phyloP scores from a whole-genome alignment of 192 early-diverging fungal genomes.

The Rhizoclosmatium globosum region DNA sequence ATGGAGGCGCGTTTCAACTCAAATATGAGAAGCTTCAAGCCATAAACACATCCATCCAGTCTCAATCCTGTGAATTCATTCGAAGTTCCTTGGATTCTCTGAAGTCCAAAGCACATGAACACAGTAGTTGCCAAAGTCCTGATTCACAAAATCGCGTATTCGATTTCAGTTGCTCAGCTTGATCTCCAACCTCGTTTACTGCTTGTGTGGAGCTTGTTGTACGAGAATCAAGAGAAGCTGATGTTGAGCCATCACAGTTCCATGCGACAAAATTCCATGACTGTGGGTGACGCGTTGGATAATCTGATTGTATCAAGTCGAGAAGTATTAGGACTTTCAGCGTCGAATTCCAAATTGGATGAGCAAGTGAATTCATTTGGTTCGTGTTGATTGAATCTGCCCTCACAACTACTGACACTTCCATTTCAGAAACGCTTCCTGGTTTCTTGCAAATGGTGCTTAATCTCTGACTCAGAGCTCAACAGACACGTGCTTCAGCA shows the following conservation, averaged over 20 bases:
- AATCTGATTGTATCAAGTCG: slow-evolving; percentile 29
- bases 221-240: slow-evolving; percentile 24
- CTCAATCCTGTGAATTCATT: slow-evolving; percentile 16
- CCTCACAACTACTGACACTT: background rate
- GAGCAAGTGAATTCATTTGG: slow-evolving; percentile 16
- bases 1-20: background rate
- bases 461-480: slow-evolving; percentile 62
- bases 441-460: slow-evolving; percentile 66
- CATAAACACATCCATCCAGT: slow-evolving; percentile 24
- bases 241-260: background rate
- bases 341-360: slow-evolving; percentile 21
- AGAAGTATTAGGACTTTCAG: slow-evolving; percentile 24
- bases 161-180: background rate
- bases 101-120: background rate
- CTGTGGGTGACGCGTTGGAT: slow-evolving; percentile 22
- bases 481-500: slow-evolving; percentile 77
- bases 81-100: slow-evolving; percentile 6
- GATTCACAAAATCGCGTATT: slow-evolving; percentile 20
- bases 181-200: slow-evolving; percentile 21
- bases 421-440: slow-evolving; percentile 48
- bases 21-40: slow-evolving; percentile 15
- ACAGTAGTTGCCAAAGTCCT: slow-evolving; percentile 1
- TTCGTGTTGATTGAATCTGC: background rate
- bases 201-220: slow-evolving; percentile 5
- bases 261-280: slow-evolving; percentile 13